A percentile compares a stretch with the other conserved stretches of the same genome.
phyloP scores from a whole-genome alignment of 2,329 filamentous ascomycete species.

The Exophiala aquamarina region DNA sequence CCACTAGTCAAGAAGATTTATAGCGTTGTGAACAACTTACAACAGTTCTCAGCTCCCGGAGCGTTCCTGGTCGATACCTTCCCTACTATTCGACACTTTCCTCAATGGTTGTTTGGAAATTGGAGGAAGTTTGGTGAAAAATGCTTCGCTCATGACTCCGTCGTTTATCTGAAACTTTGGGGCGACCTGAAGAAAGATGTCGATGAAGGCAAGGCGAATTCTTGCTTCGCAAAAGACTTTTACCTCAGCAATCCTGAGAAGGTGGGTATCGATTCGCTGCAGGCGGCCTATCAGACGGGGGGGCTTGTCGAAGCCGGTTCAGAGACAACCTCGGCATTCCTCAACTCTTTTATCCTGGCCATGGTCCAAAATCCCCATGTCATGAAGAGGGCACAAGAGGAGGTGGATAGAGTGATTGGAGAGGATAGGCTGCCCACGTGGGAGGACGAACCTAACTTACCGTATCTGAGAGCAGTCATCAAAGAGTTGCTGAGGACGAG shows the following conservation, averaged over 20 bases:
- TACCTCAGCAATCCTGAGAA: constrained; percentile 19
- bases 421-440: constrained; percentile 47
- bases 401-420: constrained; percentile 53
- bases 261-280: constrained; percentile 16
- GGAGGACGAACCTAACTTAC: constrained; percentile 50
- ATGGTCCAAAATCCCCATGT: constrained; percentile 45
- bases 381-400: constrained; percentile 47
- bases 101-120: constrained; percentile 31
- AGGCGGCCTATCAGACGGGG: constrained; percentile 22
- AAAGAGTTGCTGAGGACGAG: constrained; percentile 34
- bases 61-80: constrained; percentile 47
- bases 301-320: constrained; percentile 29
- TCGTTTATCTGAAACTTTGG: constrained; percentile 21
- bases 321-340: constrained; percentile 27
- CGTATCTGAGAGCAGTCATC: constrained; percentile 51
- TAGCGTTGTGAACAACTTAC: constrained; percentile 48
- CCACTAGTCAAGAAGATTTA: constrained; percentile 48
- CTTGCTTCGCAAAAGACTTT: constrained; percentile 24
- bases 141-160: constrained; percentile 18
- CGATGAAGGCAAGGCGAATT: constrained; percentile 13
- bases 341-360: constrained; percentile 24
- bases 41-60: constrained; percentile 46
- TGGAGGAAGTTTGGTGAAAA: constrained; percentile 20
- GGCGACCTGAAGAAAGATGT: constrained; percentile 20
- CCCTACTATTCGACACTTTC: constrained; percentile 45